Conservation (phyloP, 495 filamentous ascomycete genomes). For the Aspergillus mulundensis region DNA sequence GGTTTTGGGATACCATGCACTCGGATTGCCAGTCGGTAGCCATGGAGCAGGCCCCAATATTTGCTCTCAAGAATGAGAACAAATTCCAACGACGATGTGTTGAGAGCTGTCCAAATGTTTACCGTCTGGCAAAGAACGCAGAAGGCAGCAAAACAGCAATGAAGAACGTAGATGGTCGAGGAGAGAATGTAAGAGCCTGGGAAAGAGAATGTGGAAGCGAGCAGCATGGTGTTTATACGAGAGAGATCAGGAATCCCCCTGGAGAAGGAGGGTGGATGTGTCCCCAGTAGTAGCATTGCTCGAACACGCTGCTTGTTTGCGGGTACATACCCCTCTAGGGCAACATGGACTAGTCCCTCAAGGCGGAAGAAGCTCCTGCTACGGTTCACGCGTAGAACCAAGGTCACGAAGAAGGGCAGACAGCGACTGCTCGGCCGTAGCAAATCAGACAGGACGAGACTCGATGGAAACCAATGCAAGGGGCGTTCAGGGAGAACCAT, state of each 20-base stretch:
- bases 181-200: conserved; percentile 51
- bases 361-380: conserved; percentile 28
- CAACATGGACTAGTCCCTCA: conserved; percentile 32
- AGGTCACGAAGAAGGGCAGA: conserved; percentile 30
- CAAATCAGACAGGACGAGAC: conserved; percentile 43
- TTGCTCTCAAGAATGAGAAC: conserved; percentile 53
- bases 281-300: conserved; percentile 38
- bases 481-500: conserved; percentile 35
- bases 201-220: conserved; percentile 58
- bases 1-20: conserved; percentile 42
- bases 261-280: conserved; percentile 28
- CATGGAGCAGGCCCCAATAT: conserved; percentile 45
- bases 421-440: conserved; percentile 32
- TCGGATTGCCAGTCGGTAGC: conserved; percentile 47
- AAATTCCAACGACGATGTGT: conserved; percentile 37
- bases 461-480: conserved; percentile 40
- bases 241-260: conserved; percentile 38
- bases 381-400: conserved; percentile 33
- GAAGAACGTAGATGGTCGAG: conserved; percentile 40
- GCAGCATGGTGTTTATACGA: conserved; percentile 45
- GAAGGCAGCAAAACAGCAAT: conserved; percentile 34
- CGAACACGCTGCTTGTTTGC: conserved; percentile 36
- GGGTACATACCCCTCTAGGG: conserved; percentile 35
- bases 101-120: conserved; percentile 41
- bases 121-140: conserved; percentile 44